Conservation (phyloP, 371 early-diverging fungal species). For the Apophysomyces elegans region DNA sequence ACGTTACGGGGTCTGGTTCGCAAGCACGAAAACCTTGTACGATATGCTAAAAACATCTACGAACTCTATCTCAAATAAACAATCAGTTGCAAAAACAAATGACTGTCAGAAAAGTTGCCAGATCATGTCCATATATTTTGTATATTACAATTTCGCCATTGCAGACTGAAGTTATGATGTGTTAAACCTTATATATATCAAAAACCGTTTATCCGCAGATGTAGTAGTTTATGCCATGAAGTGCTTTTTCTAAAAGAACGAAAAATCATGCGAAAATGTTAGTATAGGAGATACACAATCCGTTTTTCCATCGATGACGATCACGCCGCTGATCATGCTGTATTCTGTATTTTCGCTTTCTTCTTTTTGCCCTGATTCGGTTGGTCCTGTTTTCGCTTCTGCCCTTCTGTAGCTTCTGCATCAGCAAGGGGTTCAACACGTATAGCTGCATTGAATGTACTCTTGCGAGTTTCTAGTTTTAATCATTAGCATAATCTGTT, state of each 20-base stretch:
- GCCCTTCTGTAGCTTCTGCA: constrained; percentile 23
- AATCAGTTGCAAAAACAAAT: not conserved
- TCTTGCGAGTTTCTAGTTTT: constrained; percentile 60
- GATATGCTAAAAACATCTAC: constrained; percentile 50
- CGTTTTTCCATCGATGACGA: not conserved
- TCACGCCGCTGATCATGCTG: constrained; percentile 9
- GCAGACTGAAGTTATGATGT: too few species aligned
- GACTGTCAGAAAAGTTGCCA: too few species aligned
- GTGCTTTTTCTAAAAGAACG: too few species aligned
- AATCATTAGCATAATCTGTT: not conserved
- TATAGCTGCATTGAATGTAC: constrained; percentile 57
- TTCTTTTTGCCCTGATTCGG: constrained; percentile 22
- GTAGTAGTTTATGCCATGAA: too few species aligned
- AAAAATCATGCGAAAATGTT: too few species aligned
- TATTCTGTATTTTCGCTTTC: constrained; percentile 19
- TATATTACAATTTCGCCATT: too few species aligned
- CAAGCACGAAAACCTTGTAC: constrained; percentile 59
- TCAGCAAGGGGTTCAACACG: constrained; percentile 42
- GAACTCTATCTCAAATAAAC: constrained; percentile 31
- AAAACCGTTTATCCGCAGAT: too few species aligned
- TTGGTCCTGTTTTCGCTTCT: constrained; percentile 31
- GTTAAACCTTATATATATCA: too few species aligned
- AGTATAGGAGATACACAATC: not conserved
- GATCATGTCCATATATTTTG: too few species aligned
- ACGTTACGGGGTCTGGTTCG: constrained; percentile 50